Evolutionary conservation across 306 rosid species (phyloP).

Genomic region (Gleditsia sinensis): DNA sequence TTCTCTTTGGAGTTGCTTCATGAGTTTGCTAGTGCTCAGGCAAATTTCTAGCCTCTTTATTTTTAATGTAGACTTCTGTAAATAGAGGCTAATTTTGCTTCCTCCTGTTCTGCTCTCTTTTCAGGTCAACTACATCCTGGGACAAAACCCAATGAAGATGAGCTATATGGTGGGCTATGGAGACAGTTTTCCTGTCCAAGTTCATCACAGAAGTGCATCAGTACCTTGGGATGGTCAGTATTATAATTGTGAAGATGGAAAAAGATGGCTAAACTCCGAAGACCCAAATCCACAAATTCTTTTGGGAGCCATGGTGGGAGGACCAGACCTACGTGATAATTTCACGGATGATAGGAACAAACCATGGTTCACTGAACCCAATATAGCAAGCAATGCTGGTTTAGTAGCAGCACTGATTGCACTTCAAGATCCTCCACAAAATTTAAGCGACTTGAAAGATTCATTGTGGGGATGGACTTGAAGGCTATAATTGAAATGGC

Average conservation of each 20-base stretch:
- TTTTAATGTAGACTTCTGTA: not conserved
- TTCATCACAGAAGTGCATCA: constrained; percentile 83
- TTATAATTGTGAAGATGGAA: constrained; percentile 52
- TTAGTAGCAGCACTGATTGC: constrained; percentile 84
- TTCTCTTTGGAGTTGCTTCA: constrained; percentile 57
- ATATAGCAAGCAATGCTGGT: constrained; percentile 81
- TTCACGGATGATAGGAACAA: constrained; percentile 65
- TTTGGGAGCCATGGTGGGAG: constrained; percentile 85
- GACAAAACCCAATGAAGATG: constrained; percentile 79
- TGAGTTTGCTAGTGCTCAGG: constrained; percentile 64
- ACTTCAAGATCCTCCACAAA: constrained; percentile 56
- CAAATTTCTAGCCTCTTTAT: constrained; percentile 30
- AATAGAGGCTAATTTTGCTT: constrained; percentile 16
- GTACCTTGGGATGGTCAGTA: constrained; percentile 63
- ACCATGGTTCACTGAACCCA: constrained; percentile 71
- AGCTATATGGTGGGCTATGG: constrained; percentile 82
- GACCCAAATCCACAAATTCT: constrained; percentile 65
- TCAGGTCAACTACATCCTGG: constrained; percentile 75
- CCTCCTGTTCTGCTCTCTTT: not conserved
- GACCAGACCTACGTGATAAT: constrained; percentile 59
- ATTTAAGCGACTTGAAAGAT: constrained; percentile 36
- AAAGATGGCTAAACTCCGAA: constrained; percentile 58
- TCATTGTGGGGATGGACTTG: constrained; percentile 59
- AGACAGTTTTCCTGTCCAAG: constrained; percentile 60
- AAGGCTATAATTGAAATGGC: constrained; percentile 42